Conservation (phyloP, 2,329 filamentous ascomycete genomes). For the Aspergillus terreus region DNA sequence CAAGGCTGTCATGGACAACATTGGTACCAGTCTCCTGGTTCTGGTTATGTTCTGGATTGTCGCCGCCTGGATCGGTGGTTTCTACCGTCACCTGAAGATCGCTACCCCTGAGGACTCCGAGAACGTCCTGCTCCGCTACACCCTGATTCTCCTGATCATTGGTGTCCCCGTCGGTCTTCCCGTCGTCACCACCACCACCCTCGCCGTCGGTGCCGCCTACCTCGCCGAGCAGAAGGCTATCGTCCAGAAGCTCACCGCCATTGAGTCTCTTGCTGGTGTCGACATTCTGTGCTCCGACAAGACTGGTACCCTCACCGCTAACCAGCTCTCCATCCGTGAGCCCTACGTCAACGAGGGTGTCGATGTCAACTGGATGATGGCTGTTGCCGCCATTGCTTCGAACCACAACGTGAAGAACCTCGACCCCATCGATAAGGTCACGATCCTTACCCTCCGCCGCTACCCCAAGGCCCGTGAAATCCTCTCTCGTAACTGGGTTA, state of each 20-base stretch:
- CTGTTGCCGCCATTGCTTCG: slow-evolving; percentile 70
- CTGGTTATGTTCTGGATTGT: slow-evolving; percentile 76
- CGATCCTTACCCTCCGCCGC: slow-evolving; percentile 69
- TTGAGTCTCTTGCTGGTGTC: slow-evolving; percentile 71
- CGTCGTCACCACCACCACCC: slow-evolving; percentile 72
- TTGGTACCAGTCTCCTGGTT: slow-evolving; percentile 69
- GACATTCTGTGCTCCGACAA: slow-evolving; percentile 79
- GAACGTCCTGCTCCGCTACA: slow-evolving; percentile 64
- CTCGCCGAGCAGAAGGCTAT: slow-evolving; percentile 75
- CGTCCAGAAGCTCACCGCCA: slow-evolving; percentile 74
- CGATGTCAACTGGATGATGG: slow-evolving; percentile 83
- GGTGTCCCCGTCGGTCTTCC: slow-evolving; percentile 77
- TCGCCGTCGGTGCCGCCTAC: slow-evolving; percentile 73
- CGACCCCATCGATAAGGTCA: slow-evolving; percentile 77
- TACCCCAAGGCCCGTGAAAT: slow-evolving; percentile 77
- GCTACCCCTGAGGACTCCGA: slow-evolving; percentile 49
- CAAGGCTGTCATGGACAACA: slow-evolving; percentile 81
- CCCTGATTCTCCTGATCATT: slow-evolving; percentile 68
- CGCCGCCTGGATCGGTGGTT: slow-evolving; percentile 71
- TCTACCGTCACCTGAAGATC: slow-evolving; percentile 68
- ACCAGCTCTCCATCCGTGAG: slow-evolving; percentile 70
- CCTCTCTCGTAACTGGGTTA: slow-evolving; percentile 69
- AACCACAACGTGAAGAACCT: slow-evolving; percentile 77
- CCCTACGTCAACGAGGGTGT: slow-evolving; percentile 73
- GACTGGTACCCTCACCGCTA: slow-evolving; percentile 64